Evolutionary conservation across 2,329 filamentous ascomycete genomes (phyloP), one percentile per base, ranked within the genome.

Genomic region (Tympanopsis confertula): DNA sequence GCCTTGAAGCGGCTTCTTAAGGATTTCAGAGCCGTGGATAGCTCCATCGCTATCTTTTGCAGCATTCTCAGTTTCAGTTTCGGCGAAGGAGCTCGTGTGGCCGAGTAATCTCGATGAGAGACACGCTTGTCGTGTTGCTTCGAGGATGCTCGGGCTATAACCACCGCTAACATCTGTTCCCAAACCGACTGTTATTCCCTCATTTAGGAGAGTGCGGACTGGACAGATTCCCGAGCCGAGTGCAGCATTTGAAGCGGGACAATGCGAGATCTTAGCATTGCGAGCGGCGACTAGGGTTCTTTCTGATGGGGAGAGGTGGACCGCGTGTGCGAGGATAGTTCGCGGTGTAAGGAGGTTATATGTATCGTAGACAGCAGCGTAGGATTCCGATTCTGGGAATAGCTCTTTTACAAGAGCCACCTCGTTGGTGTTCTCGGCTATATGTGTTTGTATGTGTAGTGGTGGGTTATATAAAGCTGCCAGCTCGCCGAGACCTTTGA

Each of bases 121-220:
- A 35, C 10, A 12, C 24, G 26, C 36, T 15, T 38, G 36, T 14
- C 36, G 24, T 15, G 35, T 22, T 10, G 10, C 15, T 14, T 35
- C 24, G 5, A 38, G 36, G 5, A 38, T 35, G 18, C 36, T 35
- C 5, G 13, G 17, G 13, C 13, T 20, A 26, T 38, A 38, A 10
- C 36, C 36, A 35, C 24, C 36, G 22, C 36, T 38, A 12, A 38
- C 36, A 35, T 38, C 36, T 7, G 36, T 35, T 19, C 36, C 36
- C 26, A 38, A 19, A 13, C 36, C 36, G 15, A 38, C 36, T 14
- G 7, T 18, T n/a, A 38, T 18, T 10, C 36, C 36, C 7, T 7
- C 12, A 12, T 37, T 20, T 22, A 29, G 26, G 7, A 37, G 35
- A 20, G 7, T 14, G 12, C 35, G 35, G 10, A 37, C 26, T 7